These are phyloP conservation scores for Penicillium sp. DNA, from an alignment of 2,329 filamentous ascomycete genomes.

Conservation along the genomic window DNA sequence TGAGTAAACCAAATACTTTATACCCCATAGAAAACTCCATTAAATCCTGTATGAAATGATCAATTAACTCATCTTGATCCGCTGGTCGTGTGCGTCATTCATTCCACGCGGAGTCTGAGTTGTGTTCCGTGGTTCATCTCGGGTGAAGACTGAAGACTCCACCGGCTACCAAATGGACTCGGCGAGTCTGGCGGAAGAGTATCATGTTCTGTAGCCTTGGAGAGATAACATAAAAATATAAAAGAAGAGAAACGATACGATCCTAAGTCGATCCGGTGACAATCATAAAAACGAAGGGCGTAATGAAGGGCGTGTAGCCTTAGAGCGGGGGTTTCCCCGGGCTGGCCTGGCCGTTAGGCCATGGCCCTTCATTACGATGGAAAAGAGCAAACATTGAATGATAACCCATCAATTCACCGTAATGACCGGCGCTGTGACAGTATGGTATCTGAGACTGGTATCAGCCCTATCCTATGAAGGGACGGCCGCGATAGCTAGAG, in stretches of 20 bases:
- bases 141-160: background rate
- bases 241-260: background rate
- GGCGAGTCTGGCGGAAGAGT: no score
- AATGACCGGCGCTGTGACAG: no score
- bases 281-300: background rate
- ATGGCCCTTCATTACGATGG: background rate
- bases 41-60: background rate
- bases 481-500: no score
- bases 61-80: background rate
- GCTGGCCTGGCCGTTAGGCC: background rate
- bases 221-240: background rate
- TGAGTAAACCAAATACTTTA: background rate
- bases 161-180: background rate
- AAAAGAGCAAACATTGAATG: background rate
- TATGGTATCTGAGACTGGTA: no score
- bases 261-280: background rate
- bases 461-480: no score
- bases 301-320: no score
- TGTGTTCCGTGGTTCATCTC: slow-evolving; percentile 3
- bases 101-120: background rate
- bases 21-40: background rate
- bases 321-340: background rate
- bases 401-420: background rate
- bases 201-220: no score
- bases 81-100: slow-evolving; percentile 14